Evolutionary conservation across 257 asterid species (phyloP), one percentile per base, ranked within the genome.

Genomic region (Forsythia suspensa): DNA sequence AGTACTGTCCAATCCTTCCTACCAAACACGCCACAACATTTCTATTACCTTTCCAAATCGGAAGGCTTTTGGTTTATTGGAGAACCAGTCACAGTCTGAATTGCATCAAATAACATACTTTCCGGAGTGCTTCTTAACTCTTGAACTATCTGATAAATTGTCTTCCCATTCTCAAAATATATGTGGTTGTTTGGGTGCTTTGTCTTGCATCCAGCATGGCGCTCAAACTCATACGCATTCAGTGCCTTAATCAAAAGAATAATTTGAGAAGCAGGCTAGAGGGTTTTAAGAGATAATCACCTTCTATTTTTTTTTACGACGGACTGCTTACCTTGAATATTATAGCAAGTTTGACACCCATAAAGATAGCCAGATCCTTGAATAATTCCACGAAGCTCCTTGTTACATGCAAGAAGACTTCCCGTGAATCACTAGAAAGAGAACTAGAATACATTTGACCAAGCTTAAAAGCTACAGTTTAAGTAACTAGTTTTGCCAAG

Each of bases 111-210:
- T 68, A 95, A 86, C 88, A 73, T 81, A 78, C 97, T 91, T 76
- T 88, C 96, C 0, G 95, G 88, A 4, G 97, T 92, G 90, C 90
- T 91, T 88, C 96, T 90, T 43, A 95, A 86, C 89, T 95, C 99
- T 82, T 95, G 99, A 77, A 92, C 97, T 29, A 95, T 88, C 88
- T 93, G 98, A 85, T 95, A 93, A 71, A 95, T 91, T 8, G 97
- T 91, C 89, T 95, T 95, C 11, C 99, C 97, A 67, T 90, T 94
- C 87, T 90, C 97, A 52, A 94, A 91, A 88, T 89, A 91, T 82
- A 94, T 91, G 91, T 94, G 98, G 85, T 90, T 94, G 87, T 94
- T 94, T 1, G 98, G 98, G 87, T 94, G 97, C 87, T 93, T 95
- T 36, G 99, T 91, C 87, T 95, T 95, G 90, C 89, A 85, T 80